A percentile compares a stretch with the other conserved stretches of the same genome.
Conservation (phyloP, 1,284 basidiomycete genomes). For the Marasmius tenuissimus region DNA sequence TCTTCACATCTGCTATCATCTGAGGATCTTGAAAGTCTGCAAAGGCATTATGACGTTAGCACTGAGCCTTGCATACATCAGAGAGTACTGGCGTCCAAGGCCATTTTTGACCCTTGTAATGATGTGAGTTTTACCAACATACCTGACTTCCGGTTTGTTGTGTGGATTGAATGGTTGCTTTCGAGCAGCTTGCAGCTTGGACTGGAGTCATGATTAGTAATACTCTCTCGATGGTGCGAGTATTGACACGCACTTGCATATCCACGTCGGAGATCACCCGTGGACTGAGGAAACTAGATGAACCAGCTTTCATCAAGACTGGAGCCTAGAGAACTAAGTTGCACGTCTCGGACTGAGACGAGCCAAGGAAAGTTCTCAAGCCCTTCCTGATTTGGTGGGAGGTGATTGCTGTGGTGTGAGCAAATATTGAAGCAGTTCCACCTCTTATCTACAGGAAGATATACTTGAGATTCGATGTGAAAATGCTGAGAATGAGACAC, state of each 20-base stretch:
- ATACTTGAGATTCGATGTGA: too few relatives aligned
- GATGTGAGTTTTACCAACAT: conserved; percentile 90
- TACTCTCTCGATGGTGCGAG: background rate
- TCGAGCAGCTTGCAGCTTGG: conserved; percentile 70
- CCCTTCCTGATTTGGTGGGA: too few relatives aligned
- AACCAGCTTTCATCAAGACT: conserved; percentile 7
- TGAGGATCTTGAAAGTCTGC: conserved; percentile 85
- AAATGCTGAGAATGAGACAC: too few relatives aligned
- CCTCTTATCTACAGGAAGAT: too few relatives aligned
- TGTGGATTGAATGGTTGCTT: conserved; percentile 75
- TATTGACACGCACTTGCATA: conserved; percentile 45
- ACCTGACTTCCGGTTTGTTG: conserved; percentile 71
- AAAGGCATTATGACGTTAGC: conserved; percentile 88
- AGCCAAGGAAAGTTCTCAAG: too few relatives aligned
- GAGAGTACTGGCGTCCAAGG: conserved; percentile 89
- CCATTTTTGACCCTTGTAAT: conserved; percentile 94
- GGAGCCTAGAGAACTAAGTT: too few relatives aligned
- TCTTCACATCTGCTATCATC: conserved; percentile 84
- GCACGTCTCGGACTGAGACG: too few relatives aligned
- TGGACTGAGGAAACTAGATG: conserved; percentile 47
- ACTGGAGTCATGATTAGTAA: conserved; percentile 33
- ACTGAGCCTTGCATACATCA: conserved; percentile 88
- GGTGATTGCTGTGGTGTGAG: too few relatives aligned
- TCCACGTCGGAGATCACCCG: conserved; percentile 70
- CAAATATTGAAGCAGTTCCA: too few relatives aligned